These are phyloP conservation scores for Agaricus sinodeliciosus DNA, from an alignment of 768 basidiomycete species.

Conservation along the genomic window DNA sequence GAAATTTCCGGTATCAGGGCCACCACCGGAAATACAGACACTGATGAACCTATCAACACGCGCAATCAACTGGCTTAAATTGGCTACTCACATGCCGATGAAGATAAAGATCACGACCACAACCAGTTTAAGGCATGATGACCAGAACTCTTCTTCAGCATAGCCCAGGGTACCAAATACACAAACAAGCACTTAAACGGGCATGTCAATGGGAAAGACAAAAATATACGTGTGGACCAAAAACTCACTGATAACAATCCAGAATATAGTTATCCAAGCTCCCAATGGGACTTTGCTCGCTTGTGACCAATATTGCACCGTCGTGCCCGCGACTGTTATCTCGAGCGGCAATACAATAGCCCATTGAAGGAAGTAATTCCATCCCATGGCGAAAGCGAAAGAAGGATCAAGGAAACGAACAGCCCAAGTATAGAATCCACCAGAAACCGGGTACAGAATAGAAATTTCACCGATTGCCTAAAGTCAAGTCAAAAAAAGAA, in stretches of 20 bases:
- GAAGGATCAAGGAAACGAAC: conserved; percentile 40
- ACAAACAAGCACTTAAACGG: conserved; percentile 26
- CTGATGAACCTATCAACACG: conserved; percentile 16
- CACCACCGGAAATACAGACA: conserved; percentile 35
- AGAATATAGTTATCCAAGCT: conserved; percentile 41
- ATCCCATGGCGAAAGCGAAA: conserved; percentile 44
- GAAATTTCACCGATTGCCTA: conserved; percentile 46
- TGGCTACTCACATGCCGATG: conserved; percentile 32
- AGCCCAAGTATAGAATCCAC: conserved; percentile 42
- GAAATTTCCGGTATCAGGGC: conserved; percentile 29
- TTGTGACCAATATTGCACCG: conserved; percentile 37
- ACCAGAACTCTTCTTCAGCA: conserved; percentile 45
- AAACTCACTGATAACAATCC: conserved; percentile 29
- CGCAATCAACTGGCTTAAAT: neutral
- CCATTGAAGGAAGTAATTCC: conserved; percentile 45
- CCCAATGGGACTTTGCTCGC: conserved; percentile 26
- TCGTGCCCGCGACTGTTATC: conserved; percentile 38
- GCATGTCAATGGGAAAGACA: neutral
- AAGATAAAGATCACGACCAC: conserved; percentile 40
- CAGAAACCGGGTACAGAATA: conserved; percentile 41
- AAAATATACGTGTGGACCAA: neutral
- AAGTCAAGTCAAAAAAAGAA: neutral
- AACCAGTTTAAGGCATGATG: conserved; percentile 40
- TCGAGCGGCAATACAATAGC: conserved; percentile 37
- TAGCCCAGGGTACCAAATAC: conserved; percentile 40